Evolutionary conservation across 2,329 filamentous ascomycete genomes (phyloP).

Genomic region (Knoxdaviesia capensis): DNA sequence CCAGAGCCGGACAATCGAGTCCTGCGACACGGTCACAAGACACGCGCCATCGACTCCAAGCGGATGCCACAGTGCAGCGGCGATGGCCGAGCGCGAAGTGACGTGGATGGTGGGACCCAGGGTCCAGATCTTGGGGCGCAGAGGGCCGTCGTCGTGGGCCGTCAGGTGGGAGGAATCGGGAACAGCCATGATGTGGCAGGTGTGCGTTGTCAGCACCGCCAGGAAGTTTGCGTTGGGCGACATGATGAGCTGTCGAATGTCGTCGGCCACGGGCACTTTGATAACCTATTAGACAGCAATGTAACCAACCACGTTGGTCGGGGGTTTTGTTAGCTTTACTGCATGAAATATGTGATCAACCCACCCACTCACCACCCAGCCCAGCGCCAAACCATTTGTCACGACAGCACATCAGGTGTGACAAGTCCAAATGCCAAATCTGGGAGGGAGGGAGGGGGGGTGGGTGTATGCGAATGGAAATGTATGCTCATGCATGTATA

Average conservation of each 20-base stretch:
- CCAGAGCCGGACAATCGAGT: constrained; percentile 80
- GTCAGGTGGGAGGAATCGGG: constrained; percentile 63
- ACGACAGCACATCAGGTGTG: no score
- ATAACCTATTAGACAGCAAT: constrained; percentile 33
- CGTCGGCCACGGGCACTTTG: constrained; percentile 56
- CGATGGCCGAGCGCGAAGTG: constrained; percentile 61
- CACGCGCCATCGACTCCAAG: constrained; percentile 64
- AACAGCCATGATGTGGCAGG: constrained; percentile 70
- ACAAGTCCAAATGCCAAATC: not conserved
- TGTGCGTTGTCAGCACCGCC: constrained; percentile 72
- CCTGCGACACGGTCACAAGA: constrained; percentile 71
- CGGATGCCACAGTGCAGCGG: constrained; percentile 80
- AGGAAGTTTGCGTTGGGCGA: constrained; percentile 69
- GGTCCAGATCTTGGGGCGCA: constrained; percentile 73
- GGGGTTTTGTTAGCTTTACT: no score
- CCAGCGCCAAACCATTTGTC: not conserved
- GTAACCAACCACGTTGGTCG: no score
- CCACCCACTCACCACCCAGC: constrained; percentile 15
- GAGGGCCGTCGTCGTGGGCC: constrained; percentile 41
- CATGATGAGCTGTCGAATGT: constrained; percentile 68
- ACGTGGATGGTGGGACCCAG: constrained; percentile 88
- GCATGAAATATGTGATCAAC: not conserved
- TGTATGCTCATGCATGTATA: no score
- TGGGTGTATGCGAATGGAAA: no score
- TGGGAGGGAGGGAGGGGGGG: not conserved